Conservation (phyloP, 2,329 filamentous ascomycete species). For the Botrytis hyacinthi region DNA sequence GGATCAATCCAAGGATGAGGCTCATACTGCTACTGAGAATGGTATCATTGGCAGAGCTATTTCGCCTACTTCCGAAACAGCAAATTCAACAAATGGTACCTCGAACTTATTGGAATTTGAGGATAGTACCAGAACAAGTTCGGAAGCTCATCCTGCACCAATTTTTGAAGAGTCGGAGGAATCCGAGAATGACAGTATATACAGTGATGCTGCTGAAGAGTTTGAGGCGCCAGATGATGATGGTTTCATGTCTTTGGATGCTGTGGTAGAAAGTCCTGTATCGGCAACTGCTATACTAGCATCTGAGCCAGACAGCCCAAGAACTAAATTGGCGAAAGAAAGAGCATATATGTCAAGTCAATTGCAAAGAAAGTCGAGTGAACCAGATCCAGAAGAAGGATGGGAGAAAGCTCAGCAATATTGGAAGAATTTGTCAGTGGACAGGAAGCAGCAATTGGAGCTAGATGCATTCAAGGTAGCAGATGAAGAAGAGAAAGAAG, state of each 20-base stretch:
- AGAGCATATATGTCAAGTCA: slow-evolving; percentile 29
- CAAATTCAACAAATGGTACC: slow-evolving; percentile 14
- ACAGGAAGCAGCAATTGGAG: slow-evolving; percentile 59
- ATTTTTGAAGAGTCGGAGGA: slow-evolving; percentile 40
- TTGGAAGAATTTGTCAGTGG: slow-evolving; percentile 64
- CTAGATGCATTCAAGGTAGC: slow-evolving; percentile 50
- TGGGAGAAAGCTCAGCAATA: slow-evolving; percentile 70
- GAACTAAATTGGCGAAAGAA: slow-evolving; percentile 30
- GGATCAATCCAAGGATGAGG: slow-evolving; percentile 24
- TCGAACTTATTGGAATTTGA: slow-evolving; percentile 23
- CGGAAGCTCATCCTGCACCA: slow-evolving; percentile 39
- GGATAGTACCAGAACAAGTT: slow-evolving; percentile 38
- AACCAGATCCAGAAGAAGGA: slow-evolving; percentile 31
- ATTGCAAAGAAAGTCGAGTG: slow-evolving; percentile 28
- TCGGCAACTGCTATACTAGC: slow-evolving; percentile 29
- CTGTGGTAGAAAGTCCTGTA: slow-evolving; percentile 62
- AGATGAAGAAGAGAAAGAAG: slow-evolving; percentile 45
- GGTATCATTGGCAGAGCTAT: slow-evolving; percentile 26
- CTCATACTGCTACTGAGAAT: slow-evolving; percentile 20
- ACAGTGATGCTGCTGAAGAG: slow-evolving; percentile 76
- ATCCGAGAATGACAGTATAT: slow-evolving; percentile 58
- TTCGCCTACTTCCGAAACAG: slow-evolving; percentile 15
- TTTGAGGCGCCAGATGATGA: slow-evolving; percentile 56
- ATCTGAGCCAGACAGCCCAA: slow-evolving; percentile 34
- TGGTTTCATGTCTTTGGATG: slow-evolving; percentile 71